phyloP scores from a whole-genome alignment of 2,329 filamentous ascomycete genomes.

The Orbilia javanica region DNA sequence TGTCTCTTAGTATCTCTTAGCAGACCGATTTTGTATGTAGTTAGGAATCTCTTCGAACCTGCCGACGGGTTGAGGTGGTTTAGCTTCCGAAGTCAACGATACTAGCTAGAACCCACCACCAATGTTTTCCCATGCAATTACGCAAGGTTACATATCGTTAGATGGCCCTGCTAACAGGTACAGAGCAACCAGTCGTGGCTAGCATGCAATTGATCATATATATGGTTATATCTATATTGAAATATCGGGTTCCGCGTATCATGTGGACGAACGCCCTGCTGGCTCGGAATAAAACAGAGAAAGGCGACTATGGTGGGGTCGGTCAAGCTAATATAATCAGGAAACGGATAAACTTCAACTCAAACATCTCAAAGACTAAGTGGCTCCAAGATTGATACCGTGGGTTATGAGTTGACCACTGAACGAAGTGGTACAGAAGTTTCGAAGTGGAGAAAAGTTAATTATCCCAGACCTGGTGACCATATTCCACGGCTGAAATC shows the following conservation, averaged over 20 bases:
- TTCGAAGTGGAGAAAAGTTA: conserved; percentile 24
- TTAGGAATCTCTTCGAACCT: conserved; percentile 1
- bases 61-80: conserved; percentile 35
- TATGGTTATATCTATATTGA: background rate
- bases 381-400: conserved; percentile 15
- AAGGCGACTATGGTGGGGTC: too few relatives aligned
- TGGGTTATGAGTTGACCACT: background rate
- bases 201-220: background rate
- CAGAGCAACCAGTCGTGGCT: too few relatives aligned
- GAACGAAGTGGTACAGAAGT: background rate
- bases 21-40: background rate
- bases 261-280: too few relatives aligned
- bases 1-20: conserved; percentile 15
- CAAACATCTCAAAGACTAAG: conserved; percentile 36
- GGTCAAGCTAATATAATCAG: too few relatives aligned
- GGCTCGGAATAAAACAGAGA: background rate
- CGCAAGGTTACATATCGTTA: background rate
- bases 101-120: background rate
- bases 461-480: background rate
- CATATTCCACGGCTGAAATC: background rate
- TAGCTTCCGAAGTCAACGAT: conserved; percentile 23
- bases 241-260: background rate
- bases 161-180: background rate
- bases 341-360: conserved; percentile 44
- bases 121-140: too few relatives aligned